Base-by-base conservation (phyloP, 2,329 filamentous ascomycete genomes). In the Pseudogymnoascus sp. region DNA sequence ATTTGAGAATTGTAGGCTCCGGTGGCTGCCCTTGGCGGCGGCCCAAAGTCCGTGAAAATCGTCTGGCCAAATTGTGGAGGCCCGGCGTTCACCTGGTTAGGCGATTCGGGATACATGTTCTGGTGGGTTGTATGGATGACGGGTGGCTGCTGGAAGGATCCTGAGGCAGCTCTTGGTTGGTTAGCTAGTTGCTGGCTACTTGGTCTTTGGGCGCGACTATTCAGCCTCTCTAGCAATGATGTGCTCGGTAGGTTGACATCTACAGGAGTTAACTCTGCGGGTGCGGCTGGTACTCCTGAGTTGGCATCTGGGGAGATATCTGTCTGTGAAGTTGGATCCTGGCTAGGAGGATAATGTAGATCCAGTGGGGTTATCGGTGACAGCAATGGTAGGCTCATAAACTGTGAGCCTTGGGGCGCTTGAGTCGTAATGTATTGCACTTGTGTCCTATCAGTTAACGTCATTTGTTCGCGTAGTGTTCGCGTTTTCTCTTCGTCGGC, bases 221-320 rank as follows among this genome's bases (percentile, higher is more conserved):
- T 42, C 28, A 61, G 31, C 53, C 31, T 63, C 31, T 53, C 31
- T 15, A 59, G n/a, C 62, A 31, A 40, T 35, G 47, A 61, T 38
- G 38, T 23, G 11, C 28, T 57, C 6, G 50, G 50, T 19, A 57
- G 33, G 17, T 57, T 57, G 26, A 57, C 50, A 57, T 57, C 28
- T 15, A 28, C 50, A 19, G 50, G 50, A 57, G 50, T 57, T 57
- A 57, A 57, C 7, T 57, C 64, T 66, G 26, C 65, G 15, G 44
- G 47, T 17, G 17, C 31, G 26, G 62, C 23, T 47, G 40, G 42
- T 31, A 60, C 60, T 10, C 64, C 64, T 8, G 64, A 65, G 4
- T 64, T 62, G 17, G 64, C 40, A 62, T 67, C 68, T 7, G 61
- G n/a, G 36, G 61, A 31, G 7, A 26, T 13, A 13, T 26, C 35